Conservation (phyloP, 192 early-diverging fungal genomes). For the Umbelopsis vinacea region DNA sequence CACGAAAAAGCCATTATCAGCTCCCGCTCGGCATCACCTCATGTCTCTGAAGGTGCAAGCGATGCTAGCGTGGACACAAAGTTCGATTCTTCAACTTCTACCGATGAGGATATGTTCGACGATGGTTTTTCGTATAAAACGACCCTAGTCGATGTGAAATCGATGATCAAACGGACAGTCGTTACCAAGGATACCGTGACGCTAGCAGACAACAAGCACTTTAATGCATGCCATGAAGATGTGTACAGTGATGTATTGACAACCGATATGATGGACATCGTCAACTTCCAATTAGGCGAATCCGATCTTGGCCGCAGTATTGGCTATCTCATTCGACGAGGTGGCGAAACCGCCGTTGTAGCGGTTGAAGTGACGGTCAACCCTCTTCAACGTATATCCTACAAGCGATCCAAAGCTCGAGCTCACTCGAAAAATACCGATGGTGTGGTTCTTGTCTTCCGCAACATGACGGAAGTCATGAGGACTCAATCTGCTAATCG, state of each 20-base stretch:
- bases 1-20: not conserved
- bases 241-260: slow-evolving; percentile 14
- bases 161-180: slow-evolving; percentile 17
- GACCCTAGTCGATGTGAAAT: not conserved
- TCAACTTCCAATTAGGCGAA: slow-evolving; percentile 12
- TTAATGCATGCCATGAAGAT: not conserved
- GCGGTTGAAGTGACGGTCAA: slow-evolving; percentile 21
- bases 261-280: slow-evolving; percentile 9
- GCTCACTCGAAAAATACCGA: not conserved
- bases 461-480: slow-evolving; percentile 24
- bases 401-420: slow-evolving; percentile 17
- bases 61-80: not conserved
- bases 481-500: slow-evolving; percentile 14
- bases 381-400: slow-evolving; percentile 9
- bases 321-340: slow-evolving; percentile 17
- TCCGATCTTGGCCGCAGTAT: not conserved
- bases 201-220: not conserved
- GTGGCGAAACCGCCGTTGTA: not conserved
- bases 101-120: not conserved
- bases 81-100: not conserved
- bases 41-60: not conserved
- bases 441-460: slow-evolving; percentile 22
- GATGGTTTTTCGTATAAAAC: slow-evolving; percentile 4
- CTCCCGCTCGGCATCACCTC: slow-evolving; percentile 1
- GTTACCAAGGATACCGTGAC: not conserved